Base-by-base conservation (phyloP, 2,329 filamentous ascomycete genomes). In the Didymella exigua region DNA sequence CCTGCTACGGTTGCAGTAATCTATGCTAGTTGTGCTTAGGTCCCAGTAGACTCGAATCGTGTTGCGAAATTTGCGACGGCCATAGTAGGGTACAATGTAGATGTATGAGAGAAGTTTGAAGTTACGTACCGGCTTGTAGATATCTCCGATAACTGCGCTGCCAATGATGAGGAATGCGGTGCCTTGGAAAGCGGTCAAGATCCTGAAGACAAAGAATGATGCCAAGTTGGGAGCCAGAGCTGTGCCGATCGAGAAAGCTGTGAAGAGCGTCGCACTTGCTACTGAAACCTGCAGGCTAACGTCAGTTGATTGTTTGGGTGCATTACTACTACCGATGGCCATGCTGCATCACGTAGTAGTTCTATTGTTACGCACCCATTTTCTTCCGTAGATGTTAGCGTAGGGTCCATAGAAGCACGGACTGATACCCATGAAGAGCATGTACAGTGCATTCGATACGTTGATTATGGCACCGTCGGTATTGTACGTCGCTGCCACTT, bases 151-250 rank as follows among this genome's bases (percentile, higher is more conserved):
- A 49, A 87, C 87, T 2, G 86, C 84, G 11, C 85, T 84, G 0
- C 89, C 90, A 34, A 91, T 84, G 10, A 90, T 84, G 11, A 93
- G 79, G 61, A 93, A 91, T 0, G 86, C 84, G 0, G 89, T 91
- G 13, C 89, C 89, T 74, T 89, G 86, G 63, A 91, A 89, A 0
- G 89, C 90, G 0, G 88, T 89, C 24, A 91, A 77, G 41, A 90
- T 84, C 6, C 89, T 84, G 68, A 93, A 91, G 45, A 91, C 79
- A 69, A 89, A 90, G 72, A 90, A 93, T 0, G 84, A 77, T 1
- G 82, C 82, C 18, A 93, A 77, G 61, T 90, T 89, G 0, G 89
- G 89, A 3, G 89, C 82, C 11, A 92, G 73, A 0, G 89, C 88
- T 0, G 89, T 90, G 24, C 86, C 89, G 26, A 90, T 78, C n/a